phyloP scores from a whole-genome alignment of 805 yeast species.

The Myxozyma vanderwaltii region DNA sequence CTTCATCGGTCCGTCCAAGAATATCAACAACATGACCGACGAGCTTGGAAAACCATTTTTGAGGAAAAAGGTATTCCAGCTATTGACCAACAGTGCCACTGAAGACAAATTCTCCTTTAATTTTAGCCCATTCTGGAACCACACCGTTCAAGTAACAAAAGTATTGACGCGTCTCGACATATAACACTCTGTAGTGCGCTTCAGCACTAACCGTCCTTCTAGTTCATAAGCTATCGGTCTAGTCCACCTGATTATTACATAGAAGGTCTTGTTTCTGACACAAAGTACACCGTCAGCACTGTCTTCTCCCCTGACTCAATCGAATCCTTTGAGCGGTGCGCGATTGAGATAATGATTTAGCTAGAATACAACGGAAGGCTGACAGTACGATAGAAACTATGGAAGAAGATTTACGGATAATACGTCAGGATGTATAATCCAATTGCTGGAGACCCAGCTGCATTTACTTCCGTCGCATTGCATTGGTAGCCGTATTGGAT shows the following conservation, averaged over 20 bases:
- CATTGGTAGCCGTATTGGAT: conserved; percentile 1
- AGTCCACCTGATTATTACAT: conserved; percentile 9
- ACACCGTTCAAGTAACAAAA: conserved; percentile 14
- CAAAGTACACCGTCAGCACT: conserved; percentile 1
- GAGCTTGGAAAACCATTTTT: conserved; percentile 20
- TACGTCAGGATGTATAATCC: conserved; percentile 15
- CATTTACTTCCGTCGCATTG: conserved; percentile 17
- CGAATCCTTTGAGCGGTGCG: background rate
- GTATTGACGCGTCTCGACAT: background rate
- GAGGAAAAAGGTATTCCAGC: background rate
- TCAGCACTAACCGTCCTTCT: background rate
- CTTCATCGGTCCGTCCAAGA: too few species aligned
- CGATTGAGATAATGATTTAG: background rate
- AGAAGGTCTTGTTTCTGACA: conserved; percentile 14
- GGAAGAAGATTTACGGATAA: conserved; percentile 8
- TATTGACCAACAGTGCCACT: background rate
- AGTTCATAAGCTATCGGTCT: conserved; percentile 11
- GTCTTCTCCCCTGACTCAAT: conserved; percentile 15
- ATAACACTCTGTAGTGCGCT: background rate
- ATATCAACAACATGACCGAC: conserved; percentile 18
- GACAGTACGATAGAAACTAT: background rate
- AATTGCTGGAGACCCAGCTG: conserved; percentile 1
- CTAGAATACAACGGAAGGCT: background rate
- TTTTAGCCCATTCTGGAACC: conserved; percentile 2
- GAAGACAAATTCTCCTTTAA: background rate